Evolutionary conservation across 2,329 filamentous ascomycete species (phyloP), one percentile per base, ranked within the genome.

Genomic region (Ceratocystis ficicola): DNA sequence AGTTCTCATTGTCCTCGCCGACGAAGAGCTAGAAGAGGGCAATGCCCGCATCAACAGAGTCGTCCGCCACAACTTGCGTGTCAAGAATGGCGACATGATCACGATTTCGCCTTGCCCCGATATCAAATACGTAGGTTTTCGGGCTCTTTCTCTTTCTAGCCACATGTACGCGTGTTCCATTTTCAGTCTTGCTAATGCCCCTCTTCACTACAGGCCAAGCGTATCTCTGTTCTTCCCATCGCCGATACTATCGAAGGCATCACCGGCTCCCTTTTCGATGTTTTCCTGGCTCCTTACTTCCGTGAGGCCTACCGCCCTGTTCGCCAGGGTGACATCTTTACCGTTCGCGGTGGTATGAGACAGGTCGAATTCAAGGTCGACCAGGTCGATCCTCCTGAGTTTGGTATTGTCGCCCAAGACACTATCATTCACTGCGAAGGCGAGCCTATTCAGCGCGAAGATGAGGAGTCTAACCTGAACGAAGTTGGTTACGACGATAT

Each of bases 351-450:
- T 79, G 93, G 92, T 75, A 99, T 99, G 94, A 87, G 94, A 76
- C 93, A 96, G 78, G 94, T 99, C 44, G 94, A 99, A 75, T 99
- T 99, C 82, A 99, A 99, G 83, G 93, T 99, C 52, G 93, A 99
- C 61, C 94, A 99, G 79, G 92, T 99, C 62, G 94, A 99, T 73
- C 92, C 94, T 60, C 94, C 94, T 71, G 94, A 99, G 81, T 97
- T 95, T 74, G 95, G 95, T 72, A 99, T 99, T 70, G 94, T 99
- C 67, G 94, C 94, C 68, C 94, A 99, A 78, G 94, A 99, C 74
- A 99, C 94, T 20, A 89, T 99, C 71, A 97, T 99, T 72, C 94
- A 99, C 81, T 97, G 94, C 78, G 94, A 99, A 78, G 94, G 94
- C 70, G 92, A 96, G 76, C 76, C 77, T 20, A 96, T 99, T 72